Percentiles rank a stretch among this genome's conserved stretches.
Evolutionary conservation across 768 basidiomycete species (phyloP).

Genomic region (Agrocybe praecox): DNA sequence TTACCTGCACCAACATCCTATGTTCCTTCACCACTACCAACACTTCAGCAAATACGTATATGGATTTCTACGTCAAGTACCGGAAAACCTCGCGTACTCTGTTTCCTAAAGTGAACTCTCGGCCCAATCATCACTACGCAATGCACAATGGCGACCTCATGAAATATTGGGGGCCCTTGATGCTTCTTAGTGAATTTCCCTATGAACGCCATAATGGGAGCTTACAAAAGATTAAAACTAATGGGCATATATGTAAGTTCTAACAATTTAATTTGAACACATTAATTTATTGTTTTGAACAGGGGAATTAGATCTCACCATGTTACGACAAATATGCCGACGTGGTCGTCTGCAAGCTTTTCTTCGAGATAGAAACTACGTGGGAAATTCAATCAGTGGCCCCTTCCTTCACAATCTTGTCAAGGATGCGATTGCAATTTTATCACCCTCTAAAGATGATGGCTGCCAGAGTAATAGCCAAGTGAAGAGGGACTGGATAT

Average conservation of each 20-base stretch:
- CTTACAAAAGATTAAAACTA: slow-evolving; percentile 22
- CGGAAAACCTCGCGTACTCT: slow-evolving; percentile 10
- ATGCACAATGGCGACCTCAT: slow-evolving; percentile 22
- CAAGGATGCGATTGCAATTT: too few species aligned
- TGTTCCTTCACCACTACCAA: slow-evolving; percentile 13
- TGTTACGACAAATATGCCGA: slow-evolving; percentile 20
- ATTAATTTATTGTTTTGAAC: not conserved
- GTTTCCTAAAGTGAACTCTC: slow-evolving; percentile 16
- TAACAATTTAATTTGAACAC: not conserved
- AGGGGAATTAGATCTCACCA: slow-evolving; percentile 26
- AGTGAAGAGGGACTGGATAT: too few species aligned
- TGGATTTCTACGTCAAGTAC: slow-evolving; percentile 21
- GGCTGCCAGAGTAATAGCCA: too few species aligned
- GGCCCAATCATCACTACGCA: slow-evolving; percentile 27
- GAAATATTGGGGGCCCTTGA: slow-evolving; percentile 22
- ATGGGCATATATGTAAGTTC: slow-evolving; percentile 20
- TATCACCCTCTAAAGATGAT: too few species aligned
- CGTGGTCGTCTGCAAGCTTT: slow-evolving; percentile 10
- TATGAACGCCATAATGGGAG: slow-evolving; percentile 19
- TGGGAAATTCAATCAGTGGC: not conserved
- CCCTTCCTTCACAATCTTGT: not conserved
- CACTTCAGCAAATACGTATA: slow-evolving; percentile 8
- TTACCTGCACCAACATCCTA: slow-evolving; percentile 21
- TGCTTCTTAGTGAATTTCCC: slow-evolving; percentile 18
- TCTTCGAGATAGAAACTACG: too few species aligned